Percentiles rank a stretch among this genome's conserved stretches.
Conservation (phyloP, 2,329 filamentous ascomycete species). For the Chrysoporthe austroafricana region DNA sequence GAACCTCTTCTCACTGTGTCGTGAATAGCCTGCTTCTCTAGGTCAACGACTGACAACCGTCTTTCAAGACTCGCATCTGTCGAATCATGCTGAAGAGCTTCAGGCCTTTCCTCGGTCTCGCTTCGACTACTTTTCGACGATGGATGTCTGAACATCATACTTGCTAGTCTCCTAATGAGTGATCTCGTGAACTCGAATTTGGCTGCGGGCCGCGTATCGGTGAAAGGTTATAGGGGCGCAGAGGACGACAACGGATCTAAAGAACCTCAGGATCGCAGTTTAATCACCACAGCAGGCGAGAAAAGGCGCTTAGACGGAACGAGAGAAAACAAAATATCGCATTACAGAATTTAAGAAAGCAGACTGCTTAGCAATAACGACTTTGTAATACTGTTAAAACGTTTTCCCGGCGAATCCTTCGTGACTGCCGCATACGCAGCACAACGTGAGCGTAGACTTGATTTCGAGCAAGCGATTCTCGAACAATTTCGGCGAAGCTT, state of each 20-base stretch:
- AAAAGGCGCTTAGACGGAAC: neutral
- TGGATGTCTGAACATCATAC: neutral
- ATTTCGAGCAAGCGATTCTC: neutral
- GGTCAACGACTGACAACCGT: neutral
- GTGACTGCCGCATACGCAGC: neutral
- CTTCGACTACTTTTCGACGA: conserved; percentile 7
- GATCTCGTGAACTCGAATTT: neutral
- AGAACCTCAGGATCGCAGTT: neutral
- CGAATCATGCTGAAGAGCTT: neutral
- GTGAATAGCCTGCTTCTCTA: conserved; percentile 10
- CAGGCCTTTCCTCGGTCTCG: conserved; percentile 3
- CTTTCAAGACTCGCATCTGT: neutral
- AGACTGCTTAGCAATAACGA: neutral
- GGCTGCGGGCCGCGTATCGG: neutral
- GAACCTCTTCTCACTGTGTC: neutral
- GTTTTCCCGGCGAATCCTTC: neutral
- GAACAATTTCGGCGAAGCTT: neutral
- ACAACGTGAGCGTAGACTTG: neutral
- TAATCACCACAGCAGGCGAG: neutral
- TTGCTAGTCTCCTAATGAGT: no score
- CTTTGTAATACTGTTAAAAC: neutral
- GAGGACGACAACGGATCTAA: neutral
- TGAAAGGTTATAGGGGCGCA: neutral
- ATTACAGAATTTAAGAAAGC: neutral
- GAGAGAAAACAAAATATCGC: neutral